Conservation (phyloP, 345 rosid genomes). For the Mallotus nudiflorus region DNA sequence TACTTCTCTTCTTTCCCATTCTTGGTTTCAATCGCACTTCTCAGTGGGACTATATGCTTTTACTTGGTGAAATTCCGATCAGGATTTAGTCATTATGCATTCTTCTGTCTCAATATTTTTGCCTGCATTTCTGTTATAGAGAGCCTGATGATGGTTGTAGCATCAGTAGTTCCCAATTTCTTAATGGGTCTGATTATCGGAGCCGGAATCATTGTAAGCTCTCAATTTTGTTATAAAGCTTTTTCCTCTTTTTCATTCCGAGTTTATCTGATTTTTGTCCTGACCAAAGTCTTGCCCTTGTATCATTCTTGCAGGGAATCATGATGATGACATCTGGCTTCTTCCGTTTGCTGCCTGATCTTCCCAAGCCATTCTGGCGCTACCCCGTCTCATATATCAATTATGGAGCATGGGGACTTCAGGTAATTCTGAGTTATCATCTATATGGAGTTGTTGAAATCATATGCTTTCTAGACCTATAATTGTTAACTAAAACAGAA, state of each 20-base stretch:
- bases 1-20: conserved; percentile 75
- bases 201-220: conserved; percentile 76
- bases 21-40: conserved; percentile 49
- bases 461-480: not conserved
- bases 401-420: conserved; percentile 77
- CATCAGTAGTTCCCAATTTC: conserved; percentile 83
- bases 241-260: not conserved
- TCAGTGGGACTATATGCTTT: conserved; percentile 57
- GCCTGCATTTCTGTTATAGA: conserved; percentile 66
- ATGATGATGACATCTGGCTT: conserved; percentile 92
- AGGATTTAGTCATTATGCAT: conserved; percentile 53
- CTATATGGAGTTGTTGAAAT: not conserved
- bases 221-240: not conserved
- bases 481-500: too few relatives aligned
- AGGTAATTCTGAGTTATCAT: conserved; percentile 37
- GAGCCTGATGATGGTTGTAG: conserved; percentile 89
- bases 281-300: not conserved
- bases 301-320: conserved; percentile 50
- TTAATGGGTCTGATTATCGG: conserved; percentile 72
- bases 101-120: conserved; percentile 69
- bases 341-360: conserved; percentile 78
- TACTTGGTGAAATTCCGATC: conserved; percentile 65
- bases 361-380: conserved; percentile 82
- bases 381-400: conserved; percentile 74
- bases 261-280: not conserved